phyloP scores from a whole-genome alignment of 2,329 filamentous ascomycete species.

The Calonectria montana region DNA sequence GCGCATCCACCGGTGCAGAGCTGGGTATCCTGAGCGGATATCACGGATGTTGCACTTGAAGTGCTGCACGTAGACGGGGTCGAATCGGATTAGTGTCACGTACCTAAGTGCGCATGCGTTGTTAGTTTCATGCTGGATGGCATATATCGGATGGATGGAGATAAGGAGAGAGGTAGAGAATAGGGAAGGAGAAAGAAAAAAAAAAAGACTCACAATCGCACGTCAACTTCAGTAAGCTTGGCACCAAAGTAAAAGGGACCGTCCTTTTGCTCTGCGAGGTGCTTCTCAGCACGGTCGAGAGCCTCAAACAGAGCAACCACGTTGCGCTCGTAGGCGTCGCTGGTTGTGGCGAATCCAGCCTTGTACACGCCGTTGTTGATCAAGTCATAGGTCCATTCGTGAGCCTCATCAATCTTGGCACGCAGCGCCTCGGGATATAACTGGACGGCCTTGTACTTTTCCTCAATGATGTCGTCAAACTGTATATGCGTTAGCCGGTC shows the following conservation, averaged over 20 bases:
- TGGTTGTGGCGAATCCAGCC: constrained; percentile 85
- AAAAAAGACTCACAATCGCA: constrained; percentile 69
- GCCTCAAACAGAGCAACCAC: constrained; percentile 78
- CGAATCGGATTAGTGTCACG: constrained; percentile 79
- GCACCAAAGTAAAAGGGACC: constrained; percentile 82
- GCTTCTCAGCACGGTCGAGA: constrained; percentile 80
- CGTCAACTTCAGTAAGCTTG: constrained; percentile 82
- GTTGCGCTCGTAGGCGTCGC: constrained; percentile 84
- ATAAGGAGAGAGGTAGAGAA: background rate
- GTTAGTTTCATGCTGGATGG: constrained; percentile 24
- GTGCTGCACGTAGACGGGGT: constrained; percentile 86
- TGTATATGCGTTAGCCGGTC: constrained; percentile 31
- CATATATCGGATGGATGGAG: background rate
- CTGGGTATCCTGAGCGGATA: constrained; percentile 85
- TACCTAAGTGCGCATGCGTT: constrained; percentile 52
- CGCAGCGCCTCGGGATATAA: constrained; percentile 76
- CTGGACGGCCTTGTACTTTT: constrained; percentile 69
- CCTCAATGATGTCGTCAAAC: constrained; percentile 78
- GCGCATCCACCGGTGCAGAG: constrained; percentile 83
- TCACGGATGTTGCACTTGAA: constrained; percentile 90
- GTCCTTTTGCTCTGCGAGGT: constrained; percentile 62
- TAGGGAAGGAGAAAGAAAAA: background rate
- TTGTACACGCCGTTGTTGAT: constrained; percentile 81
- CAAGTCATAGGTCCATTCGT: constrained; percentile 82
- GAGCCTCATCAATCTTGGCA: constrained; percentile 77